Base-by-base conservation (phyloP, 1,284 basidiomycete genomes). In the Sanguinoderma infundibulare region DNA sequence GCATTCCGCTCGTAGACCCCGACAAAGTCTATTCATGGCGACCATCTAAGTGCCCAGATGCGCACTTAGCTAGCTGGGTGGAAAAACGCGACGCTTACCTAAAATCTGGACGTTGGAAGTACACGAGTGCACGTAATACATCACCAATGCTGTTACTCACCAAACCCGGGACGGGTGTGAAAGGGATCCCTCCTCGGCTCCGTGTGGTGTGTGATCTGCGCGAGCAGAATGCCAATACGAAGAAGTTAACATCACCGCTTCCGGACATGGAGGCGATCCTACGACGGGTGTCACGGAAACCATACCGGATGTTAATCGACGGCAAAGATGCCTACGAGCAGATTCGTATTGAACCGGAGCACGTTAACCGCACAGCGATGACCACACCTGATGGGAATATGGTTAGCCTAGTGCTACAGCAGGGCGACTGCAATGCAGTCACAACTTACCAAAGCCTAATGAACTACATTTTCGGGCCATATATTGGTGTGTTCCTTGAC, bases 381-480 rank as follows among this genome's bases (percentile, higher is more conserved):
- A 52, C 50, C n/a, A 52, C 50, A 24, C 51, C 51, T 53, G 51
- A 53, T 38, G 34, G 51, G n/a, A 52, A 52, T n/a, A 53, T 38
- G 51, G 51, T 36, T 8, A 53, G 51, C 35, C 51, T 53, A 5
- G 51, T 53, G 20, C n/a, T 53, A 17, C 51, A 53, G 32, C 51
- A 53, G n/a, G 51, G 51, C 6, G 51, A 53, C n/a, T 53, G 51
- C 35, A 53, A 53, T 17, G 51, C 51, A 10, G 51, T 53, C 35
- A 34, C 51, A 8, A 53, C 51, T 6, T 53, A 53, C 51, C 51
- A 53, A 34, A 34, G 26, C 20, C n/a, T 53, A n/a, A 53, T 53
- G 51, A 53, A 53, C 24, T 32, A 53, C 36, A 35, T 53, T 17
- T 51, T 51, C 22, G 50, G 50, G n/a, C 50, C 26, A 5, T 17